These are phyloP conservation scores for Alisma plantagoaquatica DNA, from an alignment of 106 monocot genomes.

Conservation along the genomic window DNA sequence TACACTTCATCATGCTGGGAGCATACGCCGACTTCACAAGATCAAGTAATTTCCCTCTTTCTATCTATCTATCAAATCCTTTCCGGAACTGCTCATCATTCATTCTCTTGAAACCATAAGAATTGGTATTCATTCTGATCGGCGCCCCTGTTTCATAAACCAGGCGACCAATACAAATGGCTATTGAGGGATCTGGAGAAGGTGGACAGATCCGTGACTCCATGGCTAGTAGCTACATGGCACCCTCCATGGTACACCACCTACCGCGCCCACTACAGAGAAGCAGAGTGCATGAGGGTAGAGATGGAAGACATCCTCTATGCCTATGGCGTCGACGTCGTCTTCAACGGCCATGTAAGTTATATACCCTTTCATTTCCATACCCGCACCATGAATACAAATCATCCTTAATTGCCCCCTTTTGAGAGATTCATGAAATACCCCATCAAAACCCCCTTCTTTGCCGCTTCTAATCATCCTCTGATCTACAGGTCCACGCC, in stretches of 20 bases:
- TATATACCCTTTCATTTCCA: too few species aligned
- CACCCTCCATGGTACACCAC: constrained; percentile 93
- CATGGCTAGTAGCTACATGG: constrained; percentile 85
- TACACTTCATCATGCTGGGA: constrained; percentile 89
- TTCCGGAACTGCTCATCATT: too few species aligned
- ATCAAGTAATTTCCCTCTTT: constrained; percentile 32
- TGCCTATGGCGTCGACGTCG: constrained; percentile 56
- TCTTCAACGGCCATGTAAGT: constrained; percentile 92
- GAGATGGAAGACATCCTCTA: constrained; percentile 89
- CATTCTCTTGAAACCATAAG: too few species aligned
- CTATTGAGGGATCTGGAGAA: constrained; percentile 55
- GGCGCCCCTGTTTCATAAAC: too few species aligned
- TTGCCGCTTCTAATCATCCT: too few species aligned
- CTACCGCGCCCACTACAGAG: constrained; percentile 77
- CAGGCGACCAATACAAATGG: constrained; percentile 85
- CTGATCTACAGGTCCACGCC: constrained; percentile 65
- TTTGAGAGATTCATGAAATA: too few species aligned
- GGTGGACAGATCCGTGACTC: constrained; percentile 66
- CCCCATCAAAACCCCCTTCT: too few species aligned
- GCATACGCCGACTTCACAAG: constrained; percentile 51
- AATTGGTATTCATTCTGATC: too few species aligned
- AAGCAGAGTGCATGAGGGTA: constrained; percentile 88
- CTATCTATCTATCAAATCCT: too few species aligned
- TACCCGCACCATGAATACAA: too few species aligned
- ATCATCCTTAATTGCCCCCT: too few species aligned